Conservation (phyloP, 768 basidiomycete genomes). For the Hebeloma cylindrosporum region DNA sequence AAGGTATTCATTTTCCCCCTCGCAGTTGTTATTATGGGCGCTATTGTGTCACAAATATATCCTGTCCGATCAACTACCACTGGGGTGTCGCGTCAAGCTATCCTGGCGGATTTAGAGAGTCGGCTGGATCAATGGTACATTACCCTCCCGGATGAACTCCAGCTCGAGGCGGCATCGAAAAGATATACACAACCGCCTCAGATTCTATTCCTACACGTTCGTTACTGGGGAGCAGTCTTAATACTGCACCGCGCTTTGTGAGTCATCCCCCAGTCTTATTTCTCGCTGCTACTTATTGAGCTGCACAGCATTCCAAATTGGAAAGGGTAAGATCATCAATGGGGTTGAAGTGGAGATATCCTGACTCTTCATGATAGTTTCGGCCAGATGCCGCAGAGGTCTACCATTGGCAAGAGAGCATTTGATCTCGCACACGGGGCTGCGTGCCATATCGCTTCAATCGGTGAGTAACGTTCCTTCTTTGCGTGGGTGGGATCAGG, state of each 20-base stretch:
- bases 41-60: slow-evolving; percentile 68
- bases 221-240: slow-evolving; percentile 76
- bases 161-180: slow-evolving; percentile 57
- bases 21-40: slow-evolving; percentile 64
- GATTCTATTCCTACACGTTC: slow-evolving; percentile 65
- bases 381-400: slow-evolving; percentile 45
- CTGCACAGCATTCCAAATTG: slow-evolving; percentile 65
- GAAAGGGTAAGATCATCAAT: slow-evolving; percentile 49
- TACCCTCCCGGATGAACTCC: slow-evolving; percentile 61
- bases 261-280: slow-evolving; percentile 30
- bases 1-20: neutral
- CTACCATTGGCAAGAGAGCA: slow-evolving; percentile 57
- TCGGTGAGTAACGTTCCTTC: slow-evolving; percentile 41
- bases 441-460: slow-evolving; percentile 66
- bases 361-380: slow-evolving; percentile 26
- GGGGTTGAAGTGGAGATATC: slow-evolving; percentile 8
- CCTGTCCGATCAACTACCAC: slow-evolving; percentile 56
- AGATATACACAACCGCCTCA: slow-evolving; percentile 59
- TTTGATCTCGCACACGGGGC: slow-evolving; percentile 77
- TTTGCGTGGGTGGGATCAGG: slow-evolving; percentile 2
- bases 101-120: slow-evolving; percentile 58
- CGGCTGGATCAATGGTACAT: slow-evolving; percentile 75
- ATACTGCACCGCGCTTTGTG: slow-evolving; percentile 79
- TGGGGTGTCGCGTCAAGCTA: slow-evolving; percentile 43
- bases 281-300: neutral